Conservation (phyloP, 2,329 filamentous ascomycete genomes). For the Fulvia fulva region DNA sequence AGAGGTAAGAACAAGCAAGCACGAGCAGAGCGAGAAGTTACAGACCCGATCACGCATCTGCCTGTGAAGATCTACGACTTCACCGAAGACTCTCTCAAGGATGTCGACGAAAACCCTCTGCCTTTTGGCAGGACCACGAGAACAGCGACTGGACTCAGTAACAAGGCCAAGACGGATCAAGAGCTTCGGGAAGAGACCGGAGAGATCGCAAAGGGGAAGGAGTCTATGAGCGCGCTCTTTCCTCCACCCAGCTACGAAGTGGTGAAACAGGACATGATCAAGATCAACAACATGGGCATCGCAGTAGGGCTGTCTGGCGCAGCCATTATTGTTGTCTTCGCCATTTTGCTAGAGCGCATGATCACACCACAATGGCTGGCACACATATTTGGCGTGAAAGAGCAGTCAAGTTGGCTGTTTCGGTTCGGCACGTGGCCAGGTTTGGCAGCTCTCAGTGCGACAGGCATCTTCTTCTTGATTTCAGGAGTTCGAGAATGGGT, state of each 20-base stretch:
- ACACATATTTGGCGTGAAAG: constrained; percentile 6
- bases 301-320: constrained; percentile 37
- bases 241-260: constrained; percentile 51
- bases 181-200: constrained; percentile 43
- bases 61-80: constrained; percentile 66
- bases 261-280: constrained; percentile 42
- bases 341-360: constrained; percentile 23
- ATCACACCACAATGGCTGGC: constrained; percentile 11
- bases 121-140: constrained; percentile 38
- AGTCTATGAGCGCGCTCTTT: constrained; percentile 49
- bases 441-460: constrained; percentile 12
- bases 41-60: constrained; percentile 68
- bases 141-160: constrained; percentile 44
- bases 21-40: constrained; percentile 57
- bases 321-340: constrained; percentile 31
- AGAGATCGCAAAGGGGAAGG: constrained; percentile 41
- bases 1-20: constrained; percentile 48
- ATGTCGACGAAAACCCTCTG: constrained; percentile 44
- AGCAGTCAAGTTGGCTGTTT: constrained; percentile 11
- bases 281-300: constrained; percentile 45
- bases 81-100: constrained; percentile 58
- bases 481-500: constrained; percentile 51
- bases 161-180: constrained; percentile 42
- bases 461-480: constrained; percentile 22
- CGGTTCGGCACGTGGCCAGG: constrained; percentile 20